Evolutionary conservation across 192 early-diverging fungal species (phyloP), one percentile per base, ranked within the genome.

Genomic region (Coemansia aciculifera): DNA sequence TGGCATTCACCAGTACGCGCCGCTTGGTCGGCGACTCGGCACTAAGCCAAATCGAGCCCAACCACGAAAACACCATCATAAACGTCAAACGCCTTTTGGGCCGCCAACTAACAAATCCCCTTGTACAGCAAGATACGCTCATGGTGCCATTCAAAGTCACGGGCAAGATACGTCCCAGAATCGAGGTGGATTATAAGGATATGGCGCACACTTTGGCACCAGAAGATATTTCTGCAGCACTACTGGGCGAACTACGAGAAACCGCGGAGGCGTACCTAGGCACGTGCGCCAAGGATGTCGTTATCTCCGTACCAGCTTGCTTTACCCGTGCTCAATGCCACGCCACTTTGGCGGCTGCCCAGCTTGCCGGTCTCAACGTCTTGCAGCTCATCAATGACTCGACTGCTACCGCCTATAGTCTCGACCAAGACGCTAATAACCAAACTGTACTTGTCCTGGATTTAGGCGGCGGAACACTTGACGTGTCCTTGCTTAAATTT

Each of bases 311-410:
- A 66, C 96, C 96, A 38, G 95, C 94, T 70, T 96, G 96, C 88
- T 98, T 98, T 87, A 98, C 96, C 86, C 94, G 93, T 87, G 93
- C 94, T 46, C 97, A 98, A 86, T 95, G 97, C 87, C 97, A 97
- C 84, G 97, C 97, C 73, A 98, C 97, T 86, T 95, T 96, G 90
- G 97, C 98, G 79, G 93, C 97, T 68, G 97, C 95, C 86, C 86
- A 90, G 70, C 96, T 99, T 76, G 82, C 95, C 48, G 96, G 95
- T 62, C 86, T 99, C 66, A 97, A 97, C 87, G 94, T 99, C 59
- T 91, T 95, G 73, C 95, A 96, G 86, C 98, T 99, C 88, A 99
- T 98, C 87, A 98, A 96, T 88, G 97, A 99, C 86, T 94, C 97
- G 68, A 98, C 95, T 54, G 97, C 97, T 71, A 97, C 98, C 76